Conservation (phyloP, 2,329 filamentous ascomycete genomes). For the Fusarium annulatum region DNA sequence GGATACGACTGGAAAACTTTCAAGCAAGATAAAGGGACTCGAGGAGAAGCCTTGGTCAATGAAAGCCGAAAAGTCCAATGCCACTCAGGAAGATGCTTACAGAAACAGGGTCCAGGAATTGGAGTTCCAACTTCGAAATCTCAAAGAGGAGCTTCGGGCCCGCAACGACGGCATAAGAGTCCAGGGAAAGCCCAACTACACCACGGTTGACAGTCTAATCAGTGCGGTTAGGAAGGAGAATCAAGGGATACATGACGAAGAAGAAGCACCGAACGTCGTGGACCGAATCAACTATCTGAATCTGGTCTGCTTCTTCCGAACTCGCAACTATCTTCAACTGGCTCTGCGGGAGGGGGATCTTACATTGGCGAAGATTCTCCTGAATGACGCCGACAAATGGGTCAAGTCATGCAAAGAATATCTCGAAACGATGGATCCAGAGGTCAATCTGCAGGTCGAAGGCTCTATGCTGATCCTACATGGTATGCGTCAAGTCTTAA, state of each 20-base stretch:
- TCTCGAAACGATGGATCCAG: slow-evolving; percentile 22
- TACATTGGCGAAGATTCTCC: slow-evolving; percentile 1
- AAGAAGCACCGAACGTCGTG: not conserved
- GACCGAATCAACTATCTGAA: slow-evolving; percentile 36
- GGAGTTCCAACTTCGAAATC: not conserved
- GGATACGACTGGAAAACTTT: not conserved
- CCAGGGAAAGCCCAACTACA: not conserved
- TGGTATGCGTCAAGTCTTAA: slow-evolving; percentile 4
- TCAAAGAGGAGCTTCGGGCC: not conserved
- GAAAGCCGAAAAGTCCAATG: not conserved
- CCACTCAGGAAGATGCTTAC: not conserved
- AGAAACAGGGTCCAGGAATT: not conserved
- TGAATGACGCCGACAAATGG: slow-evolving; percentile 21
- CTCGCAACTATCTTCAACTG: slow-evolving; percentile 24
- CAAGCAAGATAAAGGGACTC: not conserved
- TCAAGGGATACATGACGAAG: not conserved
- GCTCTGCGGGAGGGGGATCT: slow-evolving; percentile 3
- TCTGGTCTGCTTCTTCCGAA: slow-evolving; percentile 25
- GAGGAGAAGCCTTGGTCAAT: not conserved
- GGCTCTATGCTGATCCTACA: slow-evolving; percentile 21
- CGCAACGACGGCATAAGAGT: not conserved
- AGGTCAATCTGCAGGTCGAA: slow-evolving; percentile 3
- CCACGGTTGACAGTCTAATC: slow-evolving; percentile 8
- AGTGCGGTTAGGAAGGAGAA: not conserved
- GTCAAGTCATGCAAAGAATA: slow-evolving; percentile 5